Conservation (phyloP, 2,329 filamentous ascomycete genomes). For the Aspergillus ustus region DNA sequence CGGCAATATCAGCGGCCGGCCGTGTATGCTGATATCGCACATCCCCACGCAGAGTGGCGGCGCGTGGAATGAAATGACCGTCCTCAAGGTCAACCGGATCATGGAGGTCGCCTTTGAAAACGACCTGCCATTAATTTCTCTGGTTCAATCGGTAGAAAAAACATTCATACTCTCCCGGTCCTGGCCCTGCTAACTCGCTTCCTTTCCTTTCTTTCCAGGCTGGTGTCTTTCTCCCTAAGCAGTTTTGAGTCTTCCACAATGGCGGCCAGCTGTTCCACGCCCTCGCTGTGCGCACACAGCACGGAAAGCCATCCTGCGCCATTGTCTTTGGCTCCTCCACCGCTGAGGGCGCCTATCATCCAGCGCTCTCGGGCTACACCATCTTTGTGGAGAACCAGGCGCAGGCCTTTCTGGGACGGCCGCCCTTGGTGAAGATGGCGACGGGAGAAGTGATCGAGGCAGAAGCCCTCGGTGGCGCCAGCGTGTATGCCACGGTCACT, state of each 20-base stretch:
- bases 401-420: constrained; percentile 51
- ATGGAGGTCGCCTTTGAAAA: constrained; percentile 47
- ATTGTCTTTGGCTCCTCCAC: constrained; percentile 53
- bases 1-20: constrained; percentile 42
- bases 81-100: constrained; percentile 44
- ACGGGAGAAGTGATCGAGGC: constrained; percentile 50
- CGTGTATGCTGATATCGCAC: constrained; percentile 47
- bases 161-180: not conserved
- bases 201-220: constrained; percentile 26
- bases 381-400: constrained; percentile 51
- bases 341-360: constrained; percentile 49
- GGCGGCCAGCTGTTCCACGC: constrained; percentile 50
- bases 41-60: constrained; percentile 50
- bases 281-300: constrained; percentile 43
- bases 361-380: constrained; percentile 49
- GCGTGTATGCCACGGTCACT: constrained; percentile 46
- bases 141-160: constrained; percentile 41
- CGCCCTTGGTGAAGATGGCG: constrained; percentile 54
- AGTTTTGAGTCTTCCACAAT: constrained; percentile 53
- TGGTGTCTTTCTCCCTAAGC: constrained; percentile 50
- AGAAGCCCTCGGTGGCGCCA: constrained; percentile 50
- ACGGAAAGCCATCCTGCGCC: constrained; percentile 47
- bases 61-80: constrained; percentile 50
- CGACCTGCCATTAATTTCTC: constrained; percentile 44
- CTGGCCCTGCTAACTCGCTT: not conserved